Evolutionary conservation across 805 yeast species (phyloP).

Genomic region (Yarrowia sp.): DNA sequence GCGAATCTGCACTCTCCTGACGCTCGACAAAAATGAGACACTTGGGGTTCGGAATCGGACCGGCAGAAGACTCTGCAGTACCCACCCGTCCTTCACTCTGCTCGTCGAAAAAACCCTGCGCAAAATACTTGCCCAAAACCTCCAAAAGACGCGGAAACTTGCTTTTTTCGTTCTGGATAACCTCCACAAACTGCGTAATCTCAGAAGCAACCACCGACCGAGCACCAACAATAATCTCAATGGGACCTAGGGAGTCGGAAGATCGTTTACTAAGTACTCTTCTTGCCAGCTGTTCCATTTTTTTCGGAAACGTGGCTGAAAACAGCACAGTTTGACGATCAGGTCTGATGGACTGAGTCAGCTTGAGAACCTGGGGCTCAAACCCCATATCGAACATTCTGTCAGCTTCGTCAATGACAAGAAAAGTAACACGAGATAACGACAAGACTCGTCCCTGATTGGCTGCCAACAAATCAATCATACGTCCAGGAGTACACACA

Average conservation of each 20-base stretch:
- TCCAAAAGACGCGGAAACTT: conserved; percentile 57
- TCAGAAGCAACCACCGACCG: conserved; percentile 77
- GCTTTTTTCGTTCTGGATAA: conserved; percentile 48
- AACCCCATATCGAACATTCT: conserved; percentile 96
- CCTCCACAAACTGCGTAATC: conserved; percentile 65
- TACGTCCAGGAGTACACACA: conserved; percentile 93
- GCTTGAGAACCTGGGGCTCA: conserved; percentile 88
- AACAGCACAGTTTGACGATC: conserved; percentile 87
- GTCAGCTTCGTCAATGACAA: conserved; percentile 95
- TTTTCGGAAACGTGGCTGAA: conserved; percentile 88
- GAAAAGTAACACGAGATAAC: conserved; percentile 64
- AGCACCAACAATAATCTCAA: conserved; percentile 77
- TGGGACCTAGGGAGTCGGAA: conserved; percentile 42
- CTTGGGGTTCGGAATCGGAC: neutral
- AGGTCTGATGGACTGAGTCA: conserved; percentile 70
- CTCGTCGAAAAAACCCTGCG: conserved; percentile 33
- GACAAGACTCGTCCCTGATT: conserved; percentile 75
- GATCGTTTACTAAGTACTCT: conserved; percentile 47
- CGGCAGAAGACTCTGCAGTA: neutral
- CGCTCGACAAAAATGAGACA: conserved; percentile 81
- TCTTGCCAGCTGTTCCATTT: conserved; percentile 71
- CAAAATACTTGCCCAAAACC: conserved; percentile 46
- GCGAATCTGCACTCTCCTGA: conserved; percentile 77
- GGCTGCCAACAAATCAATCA: conserved; percentile 82
- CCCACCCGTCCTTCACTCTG: conserved; percentile 37